A percentile compares a stretch with the other conserved stretches of the same genome.
Evolutionary conservation across 164 flowering plant genomes (phyloP).

Genomic region (Sedum album): DNA sequence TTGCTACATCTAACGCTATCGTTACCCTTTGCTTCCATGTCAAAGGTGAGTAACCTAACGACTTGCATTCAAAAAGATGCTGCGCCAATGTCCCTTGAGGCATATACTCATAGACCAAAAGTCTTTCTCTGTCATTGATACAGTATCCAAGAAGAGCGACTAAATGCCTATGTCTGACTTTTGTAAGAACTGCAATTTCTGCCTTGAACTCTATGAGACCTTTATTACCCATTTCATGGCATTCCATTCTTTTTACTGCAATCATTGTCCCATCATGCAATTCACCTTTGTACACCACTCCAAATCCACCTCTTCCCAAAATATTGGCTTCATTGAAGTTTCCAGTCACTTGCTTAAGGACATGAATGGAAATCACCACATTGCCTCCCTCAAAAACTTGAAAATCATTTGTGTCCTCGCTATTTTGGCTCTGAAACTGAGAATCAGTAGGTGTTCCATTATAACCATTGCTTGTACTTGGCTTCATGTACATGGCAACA

Average conservation of each 20-base stretch:
- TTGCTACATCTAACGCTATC: not conserved
- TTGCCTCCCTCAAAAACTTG: conserved; percentile 30
- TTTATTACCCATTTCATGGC: conserved; percentile 10
- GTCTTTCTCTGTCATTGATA: conserved; percentile 12
- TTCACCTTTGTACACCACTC: conserved; percentile 17
- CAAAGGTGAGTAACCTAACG: not conserved
- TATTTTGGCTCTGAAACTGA: conserved; percentile 20
- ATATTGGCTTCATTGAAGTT: conserved; percentile 15
- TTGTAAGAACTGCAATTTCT: conserved; percentile 16
- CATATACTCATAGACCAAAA: conserved; percentile 14
- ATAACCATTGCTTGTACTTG: conserved; percentile 17
- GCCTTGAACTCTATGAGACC: conserved; percentile 16
- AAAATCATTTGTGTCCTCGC: conserved; percentile 19
- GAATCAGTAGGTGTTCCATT: conserved; percentile 18
- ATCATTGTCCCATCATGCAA: conserved; percentile 14
- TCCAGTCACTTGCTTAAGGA: conserved; percentile 23
- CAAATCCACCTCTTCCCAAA: conserved; percentile 17
- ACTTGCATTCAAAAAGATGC: not conserved
- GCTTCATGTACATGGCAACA: conserved; percentile 9
- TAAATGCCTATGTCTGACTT: conserved; percentile 16
- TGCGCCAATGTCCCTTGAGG: not conserved
- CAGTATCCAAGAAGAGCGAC: conserved; percentile 16
- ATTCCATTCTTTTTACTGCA: conserved; percentile 18
- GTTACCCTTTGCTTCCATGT: not conserved
- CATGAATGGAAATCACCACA: conserved; percentile 31